Conservation (phyloP, 2,329 filamentous ascomycete species). For the Fusarium sp. region DNA sequence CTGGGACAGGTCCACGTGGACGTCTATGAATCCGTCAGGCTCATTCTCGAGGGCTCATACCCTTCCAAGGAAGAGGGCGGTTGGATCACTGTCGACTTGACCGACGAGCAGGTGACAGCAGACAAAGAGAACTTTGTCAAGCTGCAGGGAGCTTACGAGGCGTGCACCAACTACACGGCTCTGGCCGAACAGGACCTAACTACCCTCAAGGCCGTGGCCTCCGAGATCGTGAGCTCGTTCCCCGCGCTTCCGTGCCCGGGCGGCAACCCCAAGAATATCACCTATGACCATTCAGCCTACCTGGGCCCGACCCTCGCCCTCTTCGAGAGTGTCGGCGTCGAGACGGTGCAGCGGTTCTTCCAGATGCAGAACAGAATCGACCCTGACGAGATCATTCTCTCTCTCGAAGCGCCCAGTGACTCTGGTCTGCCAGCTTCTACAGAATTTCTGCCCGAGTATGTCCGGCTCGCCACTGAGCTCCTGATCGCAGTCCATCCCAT, state of each 20-base stretch:
- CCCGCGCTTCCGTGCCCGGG: not conserved
- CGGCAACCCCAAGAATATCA: not conserved
- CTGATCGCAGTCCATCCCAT: constrained; percentile 26
- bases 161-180: not conserved
- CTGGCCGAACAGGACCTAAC: not conserved
- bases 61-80: not conserved
- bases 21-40: not conserved
- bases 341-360: constrained; percentile 14
- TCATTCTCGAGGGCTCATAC: not conserved
- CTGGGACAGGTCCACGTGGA: not conserved
- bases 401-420: not conserved
- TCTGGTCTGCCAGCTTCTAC: not conserved
- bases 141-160: not conserved
- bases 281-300: constrained; percentile 1
- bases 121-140: not conserved
- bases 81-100: not conserved
- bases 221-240: not conserved
- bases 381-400: constrained; percentile 6
- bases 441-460: not conserved
- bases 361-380: not conserved
- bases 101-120: not conserved
- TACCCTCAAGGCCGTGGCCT: not conserved
- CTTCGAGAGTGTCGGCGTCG: constrained; percentile 23
- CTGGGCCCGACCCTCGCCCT: constrained; percentile 11
- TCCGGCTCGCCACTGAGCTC: not conserved